Evolutionary conservation across 768 basidiomycete species (phyloP), one percentile per base, ranked within the genome.

Genomic region (Lactifluus hygrophoroides): DNA sequence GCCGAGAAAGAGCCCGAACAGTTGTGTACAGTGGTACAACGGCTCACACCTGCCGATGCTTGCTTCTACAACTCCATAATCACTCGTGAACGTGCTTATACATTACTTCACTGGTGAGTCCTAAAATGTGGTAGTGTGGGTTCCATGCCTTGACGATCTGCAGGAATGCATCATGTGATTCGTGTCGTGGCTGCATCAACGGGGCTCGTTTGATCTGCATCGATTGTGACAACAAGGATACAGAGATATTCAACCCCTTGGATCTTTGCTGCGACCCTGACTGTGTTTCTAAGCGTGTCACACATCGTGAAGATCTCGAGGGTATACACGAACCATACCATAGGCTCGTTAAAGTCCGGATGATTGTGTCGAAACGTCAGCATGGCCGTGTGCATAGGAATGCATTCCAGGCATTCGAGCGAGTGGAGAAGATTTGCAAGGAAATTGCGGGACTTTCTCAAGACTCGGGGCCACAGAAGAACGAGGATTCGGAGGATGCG

Each of bases 171-270:
- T 25, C 6, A 1, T 72, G 71, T 53, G 69, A 67, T 52, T 58
- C 43, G 9, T 72, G 72, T 45, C 43, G 51, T 13, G 68, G 67
- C 3, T 47, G 19, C 21, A 66, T 70, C 14, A 69, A 65, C 16
- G 70, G 69, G 2, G 46, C 69, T 19, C 68, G 70, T 6, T 58
- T 70, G 23, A 65, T 67, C 37, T 73, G 72, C 38, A 58, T 73
- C 9, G 65, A 69, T 47, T 73, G 72, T 37, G 66, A 65, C 51
- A 56, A 57, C 19, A 51, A 56, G 27, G 16, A n/a, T 19, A 40
- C 27, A 5, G 50, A 46, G 34, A 10, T 19, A 25, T 47, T 53
- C 21, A 64, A 66, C 32, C 65, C 66, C 4, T 49, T 72, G 13
- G 70, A 73, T 57, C 65, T 72, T 35, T 72, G 70, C 57, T 63